Evolutionary conservation across 305 asterid species (phyloP).

Genomic region (Plantago lanceolata): DNA sequence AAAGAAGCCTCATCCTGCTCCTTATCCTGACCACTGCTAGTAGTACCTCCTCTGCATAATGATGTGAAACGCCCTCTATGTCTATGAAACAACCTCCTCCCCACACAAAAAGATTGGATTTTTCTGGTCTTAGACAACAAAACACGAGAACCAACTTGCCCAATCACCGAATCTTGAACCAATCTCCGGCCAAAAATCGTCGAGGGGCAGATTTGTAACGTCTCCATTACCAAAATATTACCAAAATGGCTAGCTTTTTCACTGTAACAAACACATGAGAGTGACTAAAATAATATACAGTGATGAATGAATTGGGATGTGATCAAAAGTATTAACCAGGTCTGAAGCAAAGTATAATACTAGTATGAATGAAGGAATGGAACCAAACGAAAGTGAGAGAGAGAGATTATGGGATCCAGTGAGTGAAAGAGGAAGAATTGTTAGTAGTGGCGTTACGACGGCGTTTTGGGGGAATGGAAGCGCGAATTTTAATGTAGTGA

Average conservation of each 20-base stretch:
- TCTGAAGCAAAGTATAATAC: neutral
- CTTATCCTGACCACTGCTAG: constrained; percentile 30
- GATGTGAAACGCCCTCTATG: constrained; percentile 25
- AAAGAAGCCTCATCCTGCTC: constrained; percentile 37
- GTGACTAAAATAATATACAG: too few relatives aligned
- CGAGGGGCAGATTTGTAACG: constrained; percentile 31
- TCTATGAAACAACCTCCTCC: constrained; percentile 25
- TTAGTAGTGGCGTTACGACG: neutral
- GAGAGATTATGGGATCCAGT: neutral
- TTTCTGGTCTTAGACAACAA: constrained; percentile 29
- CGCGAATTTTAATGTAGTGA: neutral
- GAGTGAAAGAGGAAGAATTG: neutral
- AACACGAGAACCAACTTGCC: constrained; percentile 45
- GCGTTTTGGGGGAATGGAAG: neutral
- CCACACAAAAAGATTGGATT: constrained; percentile 32
- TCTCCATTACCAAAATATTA: constrained; percentile 26
- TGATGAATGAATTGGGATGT: neutral
- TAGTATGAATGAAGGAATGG: neutral
- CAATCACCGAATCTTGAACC: constrained; percentile 15
- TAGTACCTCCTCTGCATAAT: neutral
- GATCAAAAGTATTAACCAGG: neutral
- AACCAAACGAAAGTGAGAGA: neutral
- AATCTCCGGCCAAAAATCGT: constrained; percentile 18
- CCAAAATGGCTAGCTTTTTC: neutral
- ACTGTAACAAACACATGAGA: neutral